A percentile compares a stretch with the other conserved stretches of the same genome.
These are phyloP conservation scores for Fagopyrum esculentum DNA, from an alignment of 148 eudicot species.

Conservation along the genomic window DNA sequence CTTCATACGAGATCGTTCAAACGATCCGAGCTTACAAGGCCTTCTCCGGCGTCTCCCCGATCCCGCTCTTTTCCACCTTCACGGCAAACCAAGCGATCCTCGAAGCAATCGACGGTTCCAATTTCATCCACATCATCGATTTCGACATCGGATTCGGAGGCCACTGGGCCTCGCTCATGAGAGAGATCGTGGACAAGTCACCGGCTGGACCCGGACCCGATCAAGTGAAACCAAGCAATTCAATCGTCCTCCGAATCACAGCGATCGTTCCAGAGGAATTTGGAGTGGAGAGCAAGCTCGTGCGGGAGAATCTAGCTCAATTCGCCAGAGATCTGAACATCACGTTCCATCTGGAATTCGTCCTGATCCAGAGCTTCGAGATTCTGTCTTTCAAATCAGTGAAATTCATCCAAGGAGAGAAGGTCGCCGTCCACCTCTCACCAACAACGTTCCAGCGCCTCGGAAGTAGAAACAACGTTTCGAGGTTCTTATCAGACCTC, in stretches of 20 bases:
- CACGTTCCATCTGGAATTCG: constrained; percentile 57
- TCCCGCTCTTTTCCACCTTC: constrained; percentile 75
- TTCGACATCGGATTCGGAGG: constrained; percentile 88
- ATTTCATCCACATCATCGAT: constrained; percentile 63
- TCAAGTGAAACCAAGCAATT: constrained; percentile 20
- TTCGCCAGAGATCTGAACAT: constrained; percentile 68
- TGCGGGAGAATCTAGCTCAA: constrained; percentile 59
- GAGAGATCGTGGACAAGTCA: constrained; percentile 57
- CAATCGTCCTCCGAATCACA: constrained; percentile 55
- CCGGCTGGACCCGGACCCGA: constrained; percentile 8
- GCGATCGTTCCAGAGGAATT: constrained; percentile 71
- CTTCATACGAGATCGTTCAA: constrained; percentile 55
- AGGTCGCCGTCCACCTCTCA: constrained; percentile 45
- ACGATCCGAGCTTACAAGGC: constrained; percentile 62
- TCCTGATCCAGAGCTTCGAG: constrained; percentile 49
- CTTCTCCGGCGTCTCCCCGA: constrained; percentile 68
- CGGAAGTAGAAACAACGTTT: constrained; percentile 30
- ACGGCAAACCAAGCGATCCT: constrained; percentile 85
- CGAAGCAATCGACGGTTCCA: constrained; percentile 66
- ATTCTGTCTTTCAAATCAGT: constrained; percentile 54
- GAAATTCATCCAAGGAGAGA: constrained; percentile 62
- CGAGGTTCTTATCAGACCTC: constrained; percentile 53
- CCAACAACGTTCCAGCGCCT: constrained; percentile 44
- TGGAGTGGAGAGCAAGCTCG: constrained; percentile 50
- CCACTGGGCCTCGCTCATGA: constrained; percentile 90